Conservation (phyloP, 2,329 filamentous ascomycete species). For the Pyrenophora seminiperda region DNA sequence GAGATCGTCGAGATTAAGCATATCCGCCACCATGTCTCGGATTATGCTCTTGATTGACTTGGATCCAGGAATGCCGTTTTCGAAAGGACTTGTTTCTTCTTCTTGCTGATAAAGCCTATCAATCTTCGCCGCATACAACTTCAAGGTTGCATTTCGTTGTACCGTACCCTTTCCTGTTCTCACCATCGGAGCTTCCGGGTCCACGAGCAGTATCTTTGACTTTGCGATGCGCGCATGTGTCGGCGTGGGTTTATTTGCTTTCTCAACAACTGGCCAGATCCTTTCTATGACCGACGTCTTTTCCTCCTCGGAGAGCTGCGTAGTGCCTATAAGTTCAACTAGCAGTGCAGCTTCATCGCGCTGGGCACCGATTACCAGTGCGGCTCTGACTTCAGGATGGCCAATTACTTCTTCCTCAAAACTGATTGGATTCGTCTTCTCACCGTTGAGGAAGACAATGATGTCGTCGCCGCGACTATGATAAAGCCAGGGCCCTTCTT, state of each 20-base stretch:
- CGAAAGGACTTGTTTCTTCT: neutral
- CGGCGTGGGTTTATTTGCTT: neutral
- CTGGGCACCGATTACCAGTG: neutral
- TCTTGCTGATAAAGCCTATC: neutral
- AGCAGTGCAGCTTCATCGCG: neutral
- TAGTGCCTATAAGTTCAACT: neutral
- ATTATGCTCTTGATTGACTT: neutral
- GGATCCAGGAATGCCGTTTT: too few species aligned
- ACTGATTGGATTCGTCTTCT: neutral
- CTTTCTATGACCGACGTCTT: neutral
- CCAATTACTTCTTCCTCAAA: neutral
- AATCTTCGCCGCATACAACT: neutral
- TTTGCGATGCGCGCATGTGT: neutral
- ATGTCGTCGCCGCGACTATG: neutral
- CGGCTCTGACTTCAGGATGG: neutral
- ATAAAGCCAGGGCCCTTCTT: neutral
- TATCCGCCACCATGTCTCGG: neutral
- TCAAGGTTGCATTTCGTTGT: neutral
- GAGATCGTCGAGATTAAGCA: constrained; percentile 1
- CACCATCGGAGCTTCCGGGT: neutral
- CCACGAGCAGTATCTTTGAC: neutral
- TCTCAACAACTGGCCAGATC: neutral
- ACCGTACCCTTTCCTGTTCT: neutral
- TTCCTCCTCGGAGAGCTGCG: neutral
- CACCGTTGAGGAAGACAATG: neutral